Evolutionary conservation across 1,139 yeast species (phyloP).

Genomic region (Meyerozyma sp.): DNA sequence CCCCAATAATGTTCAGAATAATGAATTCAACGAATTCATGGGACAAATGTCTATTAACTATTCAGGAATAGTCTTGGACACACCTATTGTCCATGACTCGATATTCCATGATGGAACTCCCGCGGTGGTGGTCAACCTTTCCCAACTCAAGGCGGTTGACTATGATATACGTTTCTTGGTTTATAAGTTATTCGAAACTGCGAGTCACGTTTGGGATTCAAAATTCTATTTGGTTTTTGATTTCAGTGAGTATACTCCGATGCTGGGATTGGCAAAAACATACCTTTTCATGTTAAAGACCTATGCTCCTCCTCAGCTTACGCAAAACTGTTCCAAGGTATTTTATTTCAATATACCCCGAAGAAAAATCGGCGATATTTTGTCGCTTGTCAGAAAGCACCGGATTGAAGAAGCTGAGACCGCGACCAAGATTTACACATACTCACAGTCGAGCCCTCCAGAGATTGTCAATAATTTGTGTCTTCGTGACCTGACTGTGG

Average conservation of each 20-base stretch:
- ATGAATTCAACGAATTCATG: constrained; percentile 68
- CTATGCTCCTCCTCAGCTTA: constrained; percentile 45
- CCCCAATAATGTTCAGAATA: constrained; percentile 39
- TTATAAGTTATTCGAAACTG: constrained; percentile 61
- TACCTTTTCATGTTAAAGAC: constrained; percentile 30
- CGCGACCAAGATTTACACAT: constrained; percentile 24
- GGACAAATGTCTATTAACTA: constrained; percentile 57
- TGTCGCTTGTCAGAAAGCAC: constrained; percentile 16
- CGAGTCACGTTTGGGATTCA: constrained; percentile 70
- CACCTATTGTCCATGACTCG: constrained; percentile 55
- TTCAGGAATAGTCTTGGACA: constrained; percentile 37
- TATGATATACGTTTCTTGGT: constrained; percentile 52
- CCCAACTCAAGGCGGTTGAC: constrained; percentile 34
- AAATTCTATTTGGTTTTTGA: constrained; percentile 63
- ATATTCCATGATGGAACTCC: constrained; percentile 73
- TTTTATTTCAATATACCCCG: constrained; percentile 62
- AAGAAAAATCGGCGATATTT: constrained; percentile 28
- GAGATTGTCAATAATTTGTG: constrained; percentile 47
- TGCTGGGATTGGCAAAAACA: constrained; percentile 24
- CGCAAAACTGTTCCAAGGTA: constrained; percentile 48
- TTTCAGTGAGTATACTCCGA: constrained; percentile 54
- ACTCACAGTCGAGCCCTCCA: constrained; percentile 45
- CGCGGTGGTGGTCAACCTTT: constrained; percentile 51
- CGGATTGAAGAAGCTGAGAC: constrained; percentile 12
- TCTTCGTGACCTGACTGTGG: constrained; percentile 34